A percentile compares a stretch with the other conserved stretches of the same genome.
phyloP scores from a whole-genome alignment of 2,329 filamentous ascomycete species.

The Trichoderma lentiforme region DNA sequence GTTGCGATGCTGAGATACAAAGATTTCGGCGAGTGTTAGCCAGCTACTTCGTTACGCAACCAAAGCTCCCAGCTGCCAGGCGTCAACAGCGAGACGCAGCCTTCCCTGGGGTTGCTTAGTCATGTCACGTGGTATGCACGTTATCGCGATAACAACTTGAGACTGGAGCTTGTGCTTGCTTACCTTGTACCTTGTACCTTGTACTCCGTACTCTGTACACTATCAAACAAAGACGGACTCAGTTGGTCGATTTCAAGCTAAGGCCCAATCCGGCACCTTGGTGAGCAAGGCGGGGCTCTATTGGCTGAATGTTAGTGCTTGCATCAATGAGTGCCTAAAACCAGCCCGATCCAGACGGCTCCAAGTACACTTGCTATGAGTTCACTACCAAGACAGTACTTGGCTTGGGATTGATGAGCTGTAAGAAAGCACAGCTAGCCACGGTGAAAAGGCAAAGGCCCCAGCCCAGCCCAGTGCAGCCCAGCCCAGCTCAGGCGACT shows the following conservation, averaged over 20 bases:
- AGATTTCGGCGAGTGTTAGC: slow-evolving; percentile 1
- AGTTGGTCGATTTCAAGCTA: neutral
- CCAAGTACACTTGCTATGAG: neutral
- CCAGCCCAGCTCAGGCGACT: neutral
- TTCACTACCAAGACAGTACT: neutral
- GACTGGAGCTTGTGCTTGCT: neutral
- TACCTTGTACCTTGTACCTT: neutral
- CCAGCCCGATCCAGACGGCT: neutral
- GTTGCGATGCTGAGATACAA: neutral
- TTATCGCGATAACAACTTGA: neutral
- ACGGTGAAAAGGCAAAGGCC: neutral
- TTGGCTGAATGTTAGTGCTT: slow-evolving; percentile 12
- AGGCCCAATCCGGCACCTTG: neutral
- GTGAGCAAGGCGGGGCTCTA: neutral
- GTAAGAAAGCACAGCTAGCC: neutral
- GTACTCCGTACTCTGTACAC: no score
- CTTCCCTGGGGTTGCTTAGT: slow-evolving; percentile 19
- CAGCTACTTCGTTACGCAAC: slow-evolving; percentile 18
- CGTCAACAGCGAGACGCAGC: slow-evolving; percentile 19
- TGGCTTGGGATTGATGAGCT: neutral
- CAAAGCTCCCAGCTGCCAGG: slow-evolving; percentile 16
- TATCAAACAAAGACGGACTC: neutral
- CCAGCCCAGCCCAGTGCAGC: neutral
- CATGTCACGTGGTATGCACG: slow-evolving; percentile 18
- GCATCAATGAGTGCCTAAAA: slow-evolving; percentile 11